These are phyloP conservation scores for Tolypocladium album DNA, from an alignment of 2,329 filamentous ascomycete genomes.

Conservation along the genomic window DNA sequence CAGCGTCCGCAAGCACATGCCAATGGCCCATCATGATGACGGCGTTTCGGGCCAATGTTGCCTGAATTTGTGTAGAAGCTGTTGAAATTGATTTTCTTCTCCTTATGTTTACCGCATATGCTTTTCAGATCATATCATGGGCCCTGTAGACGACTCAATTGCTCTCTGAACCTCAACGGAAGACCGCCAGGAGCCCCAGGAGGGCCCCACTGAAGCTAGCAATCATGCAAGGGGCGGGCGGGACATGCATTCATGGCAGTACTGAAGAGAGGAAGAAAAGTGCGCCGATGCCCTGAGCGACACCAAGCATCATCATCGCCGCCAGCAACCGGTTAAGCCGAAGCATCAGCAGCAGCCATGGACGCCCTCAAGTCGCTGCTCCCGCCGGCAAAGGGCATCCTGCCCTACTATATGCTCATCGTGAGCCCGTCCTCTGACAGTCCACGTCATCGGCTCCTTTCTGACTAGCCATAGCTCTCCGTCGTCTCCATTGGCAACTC, in stretches of 20 bases:
- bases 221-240: neutral
- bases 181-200: neutral
- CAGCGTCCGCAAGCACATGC: neutral
- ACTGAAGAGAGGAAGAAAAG: neutral
- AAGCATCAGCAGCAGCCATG: constrained; percentile 20
- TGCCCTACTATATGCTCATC: constrained; percentile 49
- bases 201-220: neutral
- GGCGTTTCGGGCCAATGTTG: neutral
- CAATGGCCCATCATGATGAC: neutral
- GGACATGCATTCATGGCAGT: neutral
- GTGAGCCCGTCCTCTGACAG: constrained; percentile 19
- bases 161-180: neutral
- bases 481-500: constrained; percentile 76
- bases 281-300: neutral
- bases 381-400: constrained; percentile 38
- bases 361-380: constrained; percentile 32
- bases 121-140: neutral
- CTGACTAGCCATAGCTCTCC: constrained; percentile 50
- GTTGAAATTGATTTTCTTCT: fast-evolving
- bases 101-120: neutral
- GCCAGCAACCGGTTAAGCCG: neutral
- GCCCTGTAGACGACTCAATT: neutral
- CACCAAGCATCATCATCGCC: neutral
- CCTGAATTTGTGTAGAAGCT: neutral
- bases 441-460: neutral